Base-by-base conservation (phyloP, 176 grass and related monocot genomes). In the Calamus simplicifolius region DNA sequence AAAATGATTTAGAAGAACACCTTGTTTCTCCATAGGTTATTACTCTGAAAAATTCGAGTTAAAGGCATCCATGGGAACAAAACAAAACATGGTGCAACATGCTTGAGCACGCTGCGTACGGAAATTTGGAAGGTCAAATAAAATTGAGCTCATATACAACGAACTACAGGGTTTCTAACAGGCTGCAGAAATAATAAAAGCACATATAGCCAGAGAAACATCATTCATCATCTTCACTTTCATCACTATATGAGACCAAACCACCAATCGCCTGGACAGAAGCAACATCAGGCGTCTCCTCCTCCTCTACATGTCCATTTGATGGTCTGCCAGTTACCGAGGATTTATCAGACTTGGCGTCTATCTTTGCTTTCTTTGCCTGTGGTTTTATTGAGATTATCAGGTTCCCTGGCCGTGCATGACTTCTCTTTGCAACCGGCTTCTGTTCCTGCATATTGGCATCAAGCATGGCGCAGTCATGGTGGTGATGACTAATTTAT, bases 331-430 rank as follows among this genome's bases (percentile, higher is more conserved):
- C 62, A 75, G 64, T 52, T 2, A 67, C 56, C 51, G 63, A 19
- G 38, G 56, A 65, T 23, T 68, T 77, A 52, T 66, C 77, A 50
- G 72, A 43, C 12, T 43, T 29, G 4, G 5, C 12, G 1, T 72
- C 80, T 7, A 65, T 61, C 74, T 80, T 89, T 52, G 93, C 73
- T 77, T 83, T 98, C 79, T 98, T 98, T 13, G 75, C 78, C 76
- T 92, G 93, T 1, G 84, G 78, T 81, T 92, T 98, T 54, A 89
- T 84, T 16, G 86, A 83, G 75, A 98, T 91, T 61, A 83, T 78
- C 62, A 98, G 7, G 29, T 89, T 88, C 49, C 75, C 77, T 53
- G 81, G 73, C 30, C 67, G 58, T 25, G 78, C 79, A 19, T 73
- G 81, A 72, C 54, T 75, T 68, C 78, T 97, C 62, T 97, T 97